phyloP scores from a whole-genome alignment of 306 rosid species.

The Prunus davidiana region DNA sequence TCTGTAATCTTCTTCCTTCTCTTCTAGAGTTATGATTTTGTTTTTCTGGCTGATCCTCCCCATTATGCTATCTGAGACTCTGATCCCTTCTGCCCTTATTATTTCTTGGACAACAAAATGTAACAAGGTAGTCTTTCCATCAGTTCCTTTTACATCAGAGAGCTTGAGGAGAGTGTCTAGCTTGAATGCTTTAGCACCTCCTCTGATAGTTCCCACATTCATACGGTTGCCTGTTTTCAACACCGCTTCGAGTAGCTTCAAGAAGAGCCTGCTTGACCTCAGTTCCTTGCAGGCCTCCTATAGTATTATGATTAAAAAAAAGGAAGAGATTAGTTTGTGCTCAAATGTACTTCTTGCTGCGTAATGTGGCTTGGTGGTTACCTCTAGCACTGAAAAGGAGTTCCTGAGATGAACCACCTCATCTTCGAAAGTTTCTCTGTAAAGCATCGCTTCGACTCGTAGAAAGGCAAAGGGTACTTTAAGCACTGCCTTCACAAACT shows the following conservation, averaged over 20 bases:
- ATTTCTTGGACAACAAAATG: slow-evolving; percentile 96
- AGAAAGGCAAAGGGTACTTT: slow-evolving; percentile 70
- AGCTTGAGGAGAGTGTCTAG: slow-evolving; percentile 91
- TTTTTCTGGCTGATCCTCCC: slow-evolving; percentile 72
- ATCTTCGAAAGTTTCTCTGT: slow-evolving; percentile 82
- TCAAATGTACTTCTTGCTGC: not conserved
- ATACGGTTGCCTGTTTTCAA: slow-evolving; percentile 92
- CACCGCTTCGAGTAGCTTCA: slow-evolving; percentile 85
- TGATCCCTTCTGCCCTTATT: slow-evolving; percentile 68
- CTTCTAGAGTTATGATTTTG: slow-evolving; percentile 55
- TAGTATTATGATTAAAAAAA: not conserved
- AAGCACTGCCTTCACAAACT: slow-evolving; percentile 61
- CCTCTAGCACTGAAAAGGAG: slow-evolving; percentile 96
- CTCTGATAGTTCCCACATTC: slow-evolving; percentile 95
- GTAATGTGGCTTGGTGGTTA: slow-evolving; percentile 7
- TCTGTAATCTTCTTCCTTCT: slow-evolving; percentile 75
- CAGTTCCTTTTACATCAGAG: slow-evolving; percentile 87
- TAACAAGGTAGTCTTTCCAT: slow-evolving; percentile 84
- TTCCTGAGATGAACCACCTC: slow-evolving; percentile 86
- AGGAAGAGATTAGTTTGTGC: not conserved
- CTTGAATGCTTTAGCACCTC: slow-evolving; percentile 90
- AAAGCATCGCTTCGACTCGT: slow-evolving; percentile 85
- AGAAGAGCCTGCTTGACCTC: slow-evolving; percentile 88
- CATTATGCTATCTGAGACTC: slow-evolving; percentile 92
- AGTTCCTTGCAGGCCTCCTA: slow-evolving; percentile 98